Base-by-base conservation (phyloP, 2,329 filamentous ascomycete species). In the Xylaria sp. region DNA sequence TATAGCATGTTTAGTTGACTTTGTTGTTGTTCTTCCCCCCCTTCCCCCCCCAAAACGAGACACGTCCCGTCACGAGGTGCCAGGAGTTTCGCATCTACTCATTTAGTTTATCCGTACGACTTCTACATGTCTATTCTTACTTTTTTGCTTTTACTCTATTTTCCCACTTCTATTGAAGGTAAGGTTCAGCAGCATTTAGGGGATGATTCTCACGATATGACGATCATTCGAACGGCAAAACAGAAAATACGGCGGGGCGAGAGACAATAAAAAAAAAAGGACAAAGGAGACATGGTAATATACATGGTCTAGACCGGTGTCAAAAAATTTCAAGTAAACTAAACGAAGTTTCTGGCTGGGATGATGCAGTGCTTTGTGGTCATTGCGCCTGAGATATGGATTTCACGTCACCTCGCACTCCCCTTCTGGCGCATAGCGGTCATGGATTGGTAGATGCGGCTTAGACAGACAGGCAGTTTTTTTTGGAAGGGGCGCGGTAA, bases 381-480 rank as follows among this genome's bases (percentile, higher is more conserved):
- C 25, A 31, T 37, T 43, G 52, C 56, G 17, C 17, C 46, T 4
- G 28, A 33, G 25, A n/a, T 28, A 52, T 59, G n/a, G 28, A 46
- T 19, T 28, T 46, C 17, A 57, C 15, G 52, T 62, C 15, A 55
- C 31, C 50, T 49, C 35, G 19, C 38, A 31, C 21, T 35, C 46
- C n/a, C 50, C 25, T 57, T 55, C 33, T 17, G 52, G 55, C 40
- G 62, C 35, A 46, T n/a, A 28, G 40, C 17, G 40, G 57, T 42
- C 42, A 47, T 54, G 38, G 53, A 57, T 62, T 37, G 56, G 52
- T 47, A 63, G 42, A 55, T 49, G 61, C 47, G 51, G 45, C 42
- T 62, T 63, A 62, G 51, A 65, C 49, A 9, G n/a, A n/a, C n/a
- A 54, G 53, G 52, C 38, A 49, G 43, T 67, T 60, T 65, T 60